Percentiles rank a stretch among this genome's conserved stretches.
Evolutionary conservation across 2,329 filamentous ascomycete species (phyloP).

Genomic region (Penicillium aurantiogriseum): DNA sequence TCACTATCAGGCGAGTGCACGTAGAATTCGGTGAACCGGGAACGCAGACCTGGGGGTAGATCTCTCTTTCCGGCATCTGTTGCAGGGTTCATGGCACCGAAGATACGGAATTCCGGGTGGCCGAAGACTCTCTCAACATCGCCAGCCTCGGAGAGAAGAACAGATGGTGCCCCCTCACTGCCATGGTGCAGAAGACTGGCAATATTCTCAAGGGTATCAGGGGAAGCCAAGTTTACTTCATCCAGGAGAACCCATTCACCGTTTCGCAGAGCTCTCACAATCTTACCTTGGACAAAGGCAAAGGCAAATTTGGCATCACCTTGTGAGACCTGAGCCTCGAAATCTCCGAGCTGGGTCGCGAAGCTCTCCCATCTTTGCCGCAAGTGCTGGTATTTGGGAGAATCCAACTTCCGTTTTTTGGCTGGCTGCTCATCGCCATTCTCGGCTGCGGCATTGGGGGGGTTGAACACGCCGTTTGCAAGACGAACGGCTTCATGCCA

Average conservation of each 20-base stretch:
- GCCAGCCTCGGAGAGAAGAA: slow-evolving; percentile 88
- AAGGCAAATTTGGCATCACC: slow-evolving; percentile 82
- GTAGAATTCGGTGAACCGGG: slow-evolving; percentile 93
- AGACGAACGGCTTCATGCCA: slow-evolving; percentile 89
- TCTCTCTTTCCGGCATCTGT: slow-evolving; percentile 97
- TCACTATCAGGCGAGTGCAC: slow-evolving; percentile 87
- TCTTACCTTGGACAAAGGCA: slow-evolving; percentile 91
- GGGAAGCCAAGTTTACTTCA: slow-evolving; percentile 93
- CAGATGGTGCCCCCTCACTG: slow-evolving; percentile 69
- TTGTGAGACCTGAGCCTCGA: slow-evolving; percentile 73
- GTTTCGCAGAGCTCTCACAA: slow-evolving; percentile 92
- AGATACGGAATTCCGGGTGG: slow-evolving; percentile 90
- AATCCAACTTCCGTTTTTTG: slow-evolving; percentile 69
- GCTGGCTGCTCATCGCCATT: slow-evolving; percentile 57
- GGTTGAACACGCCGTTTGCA: slow-evolving; percentile 68
- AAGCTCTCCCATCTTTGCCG: slow-evolving; percentile 80
- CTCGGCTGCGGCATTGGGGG: slow-evolving; percentile 46
- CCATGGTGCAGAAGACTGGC: slow-evolving; percentile 80
- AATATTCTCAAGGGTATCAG: slow-evolving; percentile 92
- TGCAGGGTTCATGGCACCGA: slow-evolving; percentile 98
- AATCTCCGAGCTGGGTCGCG: slow-evolving; percentile 68
- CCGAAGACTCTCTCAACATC: slow-evolving; percentile 86
- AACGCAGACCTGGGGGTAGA: slow-evolving; percentile 80
- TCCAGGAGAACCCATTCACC: slow-evolving; percentile 97
- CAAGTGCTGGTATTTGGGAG: slow-evolving; percentile 52